Evolutionary conservation across 305 asterid species (phyloP).

Genomic region (Striga hermonthica): DNA sequence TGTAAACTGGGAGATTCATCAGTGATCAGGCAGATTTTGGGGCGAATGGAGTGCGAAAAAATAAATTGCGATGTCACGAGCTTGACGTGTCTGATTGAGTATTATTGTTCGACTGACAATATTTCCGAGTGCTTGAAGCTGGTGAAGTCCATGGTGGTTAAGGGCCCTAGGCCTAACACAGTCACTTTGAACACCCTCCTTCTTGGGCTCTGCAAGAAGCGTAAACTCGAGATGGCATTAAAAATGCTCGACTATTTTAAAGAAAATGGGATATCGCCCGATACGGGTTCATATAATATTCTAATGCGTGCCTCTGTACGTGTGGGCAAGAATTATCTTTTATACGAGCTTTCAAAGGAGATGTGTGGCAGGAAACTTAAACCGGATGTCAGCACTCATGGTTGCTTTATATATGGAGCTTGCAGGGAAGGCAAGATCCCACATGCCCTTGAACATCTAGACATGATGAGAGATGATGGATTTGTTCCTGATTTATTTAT

Average conservation of each 20-base stretch:
- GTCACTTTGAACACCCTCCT: slow-evolving; percentile 49
- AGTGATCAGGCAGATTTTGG: slow-evolving; percentile 38
- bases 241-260: slow-evolving; percentile 34
- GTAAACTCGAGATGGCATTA: slow-evolving; percentile 41
- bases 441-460: slow-evolving; percentile 41
- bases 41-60: slow-evolving; percentile 45
- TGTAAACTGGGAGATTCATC: slow-evolving; percentile 43
- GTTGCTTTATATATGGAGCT: slow-evolving; percentile 39
- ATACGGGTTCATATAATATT: slow-evolving; percentile 49
- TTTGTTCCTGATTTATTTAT: slow-evolving; percentile 41
- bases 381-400: slow-evolving; percentile 47
- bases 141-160: slow-evolving; percentile 41
- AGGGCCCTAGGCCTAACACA: slow-evolving; percentile 45
- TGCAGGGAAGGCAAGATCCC: slow-evolving; percentile 50
- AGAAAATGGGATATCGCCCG: slow-evolving; percentile 44
- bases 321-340: slow-evolving; percentile 40
- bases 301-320: slow-evolving; percentile 46
- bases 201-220: slow-evolving; percentile 49
- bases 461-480: slow-evolving; percentile 42
- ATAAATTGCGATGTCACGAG: slow-evolving; percentile 46
- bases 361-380: slow-evolving; percentile 39
- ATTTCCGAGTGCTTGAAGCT: slow-evolving; percentile 39
- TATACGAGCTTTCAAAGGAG: slow-evolving; percentile 43
- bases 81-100: slow-evolving; percentile 51
- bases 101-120: slow-evolving; percentile 39